Conservation (phyloP, 225 moss, liverwort and hornwort species). For the Physcomitrium patens region DNA sequence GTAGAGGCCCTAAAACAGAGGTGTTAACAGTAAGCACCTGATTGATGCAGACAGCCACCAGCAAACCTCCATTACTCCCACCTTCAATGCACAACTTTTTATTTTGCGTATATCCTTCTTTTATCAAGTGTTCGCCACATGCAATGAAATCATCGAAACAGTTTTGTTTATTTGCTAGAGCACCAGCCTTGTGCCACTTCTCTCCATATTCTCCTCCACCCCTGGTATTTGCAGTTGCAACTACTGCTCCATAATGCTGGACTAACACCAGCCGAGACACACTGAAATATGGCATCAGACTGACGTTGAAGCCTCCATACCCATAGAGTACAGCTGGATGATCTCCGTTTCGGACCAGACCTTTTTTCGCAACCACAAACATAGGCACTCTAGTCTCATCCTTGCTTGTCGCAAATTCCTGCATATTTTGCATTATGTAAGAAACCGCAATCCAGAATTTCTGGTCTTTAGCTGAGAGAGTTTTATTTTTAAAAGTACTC, state of each 20-base stretch:
- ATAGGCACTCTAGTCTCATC: conserved; percentile 66
- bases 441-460: conserved; percentile 7
- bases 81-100: conserved; percentile 74
- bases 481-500: background rate
- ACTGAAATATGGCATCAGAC: conserved; percentile 74
- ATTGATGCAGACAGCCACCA: conserved; percentile 51
- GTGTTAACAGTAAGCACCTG: conserved; percentile 13
- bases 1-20: background rate
- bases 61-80: conserved; percentile 73
- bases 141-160: conserved; percentile 77
- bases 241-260: conserved; percentile 59
- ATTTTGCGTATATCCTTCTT: conserved; percentile 55
- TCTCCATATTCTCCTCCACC: conserved; percentile 83
- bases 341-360: conserved; percentile 40
- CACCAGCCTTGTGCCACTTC: conserved; percentile 74
- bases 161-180: conserved; percentile 65
- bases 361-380: conserved; percentile 64
- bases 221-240: conserved; percentile 66
- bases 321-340: conserved; percentile 66
- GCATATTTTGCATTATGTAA: conserved; percentile 4
- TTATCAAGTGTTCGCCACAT: conserved; percentile 60
- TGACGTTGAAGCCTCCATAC: conserved; percentile 73
- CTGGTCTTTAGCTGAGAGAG: background rate
- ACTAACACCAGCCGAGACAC: conserved; percentile 55
- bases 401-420: conserved; percentile 66